These are phyloP conservation scores for Suillus subaureus DNA, from an alignment of 768 basidiomycete genomes.

Conservation along the genomic window DNA sequence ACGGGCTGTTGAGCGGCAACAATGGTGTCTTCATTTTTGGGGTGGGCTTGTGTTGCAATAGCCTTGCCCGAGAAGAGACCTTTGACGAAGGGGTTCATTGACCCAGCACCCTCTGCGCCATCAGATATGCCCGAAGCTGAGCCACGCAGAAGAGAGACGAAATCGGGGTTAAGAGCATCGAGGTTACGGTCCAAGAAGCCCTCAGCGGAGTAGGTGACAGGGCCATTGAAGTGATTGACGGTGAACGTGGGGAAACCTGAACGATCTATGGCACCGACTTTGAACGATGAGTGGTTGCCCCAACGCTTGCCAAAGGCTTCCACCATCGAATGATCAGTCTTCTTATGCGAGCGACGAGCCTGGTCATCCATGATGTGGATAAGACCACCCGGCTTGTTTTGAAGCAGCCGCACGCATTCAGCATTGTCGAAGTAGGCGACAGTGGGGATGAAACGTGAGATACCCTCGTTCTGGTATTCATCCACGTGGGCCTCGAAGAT, in stretches of 20 bases:
- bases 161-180: constrained; percentile 90
- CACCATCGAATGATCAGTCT: constrained; percentile 93
- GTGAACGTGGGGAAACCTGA: constrained; percentile 87
- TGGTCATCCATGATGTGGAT: constrained; percentile 99
- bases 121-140: constrained; percentile 36
- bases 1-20: constrained; percentile 92
- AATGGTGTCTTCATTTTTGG: constrained; percentile 92
- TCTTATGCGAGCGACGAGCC: constrained; percentile 81
- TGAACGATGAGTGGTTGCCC: constrained; percentile 93
- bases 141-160: constrained; percentile 86
- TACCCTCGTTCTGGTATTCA: constrained; percentile 84
- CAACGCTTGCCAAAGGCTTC: constrained; percentile 94
- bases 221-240: constrained; percentile 87
- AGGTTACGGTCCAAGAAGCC: constrained; percentile 87
- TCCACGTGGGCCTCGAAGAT: constrained; percentile 81
- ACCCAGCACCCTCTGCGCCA: constrained; percentile 70
- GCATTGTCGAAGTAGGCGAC: constrained; percentile 88
- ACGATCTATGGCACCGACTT: constrained; percentile 72
- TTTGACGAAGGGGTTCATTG: constrained; percentile 89
- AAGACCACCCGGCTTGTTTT: constrained; percentile 86
- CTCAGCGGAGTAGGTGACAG: constrained; percentile 91
- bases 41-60: constrained; percentile 91
- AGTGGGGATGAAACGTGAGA: constrained; percentile 66
- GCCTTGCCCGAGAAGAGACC: constrained; percentile 86
- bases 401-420: constrained; percentile 85